Conservation (phyloP, 495 filamentous ascomycete species). For the Neurospora sp. region DNA sequence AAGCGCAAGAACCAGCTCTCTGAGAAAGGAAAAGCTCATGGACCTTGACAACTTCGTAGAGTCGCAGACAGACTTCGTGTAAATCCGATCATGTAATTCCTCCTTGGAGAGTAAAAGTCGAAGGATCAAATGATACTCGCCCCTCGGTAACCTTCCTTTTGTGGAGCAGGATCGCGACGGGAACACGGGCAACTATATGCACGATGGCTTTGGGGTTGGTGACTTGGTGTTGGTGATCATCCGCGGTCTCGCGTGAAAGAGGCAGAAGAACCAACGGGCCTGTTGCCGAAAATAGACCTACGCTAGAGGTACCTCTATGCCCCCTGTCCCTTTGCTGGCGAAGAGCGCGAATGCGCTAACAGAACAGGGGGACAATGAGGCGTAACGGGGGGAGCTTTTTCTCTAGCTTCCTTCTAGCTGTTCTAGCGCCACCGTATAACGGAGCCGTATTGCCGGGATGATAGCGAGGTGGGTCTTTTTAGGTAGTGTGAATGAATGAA, state of each 20-base stretch:
- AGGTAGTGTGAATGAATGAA: neutral
- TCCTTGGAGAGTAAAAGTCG: neutral
- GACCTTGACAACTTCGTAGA: neutral
- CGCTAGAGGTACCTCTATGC: neutral
- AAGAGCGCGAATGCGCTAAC: neutral
- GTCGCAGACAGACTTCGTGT: neutral
- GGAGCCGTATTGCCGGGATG: neutral
- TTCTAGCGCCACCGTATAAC: neutral
- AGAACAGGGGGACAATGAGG: neutral
- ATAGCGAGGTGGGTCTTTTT: neutral
- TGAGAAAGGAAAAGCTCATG: neutral
- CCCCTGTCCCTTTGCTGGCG: neutral
- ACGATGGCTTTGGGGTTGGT: neutral
- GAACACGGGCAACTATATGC: neutral
- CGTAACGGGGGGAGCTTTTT: neutral
- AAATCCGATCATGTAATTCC: neutral
- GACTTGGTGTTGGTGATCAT: neutral
- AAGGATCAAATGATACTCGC: neutral
- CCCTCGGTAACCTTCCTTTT: neutral
- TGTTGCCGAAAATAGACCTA: neutral
- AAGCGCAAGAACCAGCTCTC: neutral
- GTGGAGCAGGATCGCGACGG: neutral
- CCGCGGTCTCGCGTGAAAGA: neutral
- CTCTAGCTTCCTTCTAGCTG: neutral
- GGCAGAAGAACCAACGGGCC: neutral